Conservation (phyloP, 805 yeast species). For the Lipomyces orientalis region DNA sequence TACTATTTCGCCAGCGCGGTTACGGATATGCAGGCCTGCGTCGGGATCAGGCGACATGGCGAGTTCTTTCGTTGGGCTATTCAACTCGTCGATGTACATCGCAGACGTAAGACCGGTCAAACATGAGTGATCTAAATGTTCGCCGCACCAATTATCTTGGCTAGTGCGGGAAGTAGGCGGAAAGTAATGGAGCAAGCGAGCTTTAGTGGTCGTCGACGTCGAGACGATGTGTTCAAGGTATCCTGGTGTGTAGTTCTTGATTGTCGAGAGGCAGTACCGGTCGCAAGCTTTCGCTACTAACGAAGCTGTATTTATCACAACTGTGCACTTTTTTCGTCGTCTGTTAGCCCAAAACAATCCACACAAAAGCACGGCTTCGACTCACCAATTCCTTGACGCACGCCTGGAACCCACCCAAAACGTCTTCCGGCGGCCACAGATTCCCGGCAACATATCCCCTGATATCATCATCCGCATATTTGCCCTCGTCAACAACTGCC, state of each 20-base stretch:
- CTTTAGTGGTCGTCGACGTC: constrained; percentile 61
- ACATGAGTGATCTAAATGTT: constrained; percentile 65
- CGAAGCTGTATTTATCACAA: constrained; percentile 57
- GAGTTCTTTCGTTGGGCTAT: constrained; percentile 38
- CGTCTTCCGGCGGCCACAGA: constrained; percentile 55
- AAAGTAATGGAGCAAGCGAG: constrained; percentile 61
- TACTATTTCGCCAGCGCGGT: constrained; percentile 52
- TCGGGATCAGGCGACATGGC: constrained; percentile 51
- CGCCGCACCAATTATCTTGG: constrained; percentile 63
- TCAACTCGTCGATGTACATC: constrained; percentile 52
- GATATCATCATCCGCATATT: constrained; percentile 45
- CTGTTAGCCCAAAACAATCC: constrained; percentile 46
- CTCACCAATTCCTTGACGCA: constrained; percentile 44
- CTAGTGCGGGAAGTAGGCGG: constrained; percentile 43
- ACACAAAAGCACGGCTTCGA: constrained; percentile 40
- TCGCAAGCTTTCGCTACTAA: constrained; percentile 59
- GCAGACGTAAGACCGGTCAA: constrained; percentile 65
- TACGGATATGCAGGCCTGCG: constrained; percentile 59
- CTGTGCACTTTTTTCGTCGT: constrained; percentile 32
- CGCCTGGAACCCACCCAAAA: constrained; percentile 39
- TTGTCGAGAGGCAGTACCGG: constrained; percentile 46
- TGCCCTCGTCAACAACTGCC: constrained; percentile 44
- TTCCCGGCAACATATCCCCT: constrained; percentile 57
- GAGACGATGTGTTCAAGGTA: constrained; percentile 55
- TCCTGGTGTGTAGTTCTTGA: constrained; percentile 45